phyloP scores from a whole-genome alignment of 2,329 filamentous ascomycete genomes.

The Aspergillus sp. region DNA sequence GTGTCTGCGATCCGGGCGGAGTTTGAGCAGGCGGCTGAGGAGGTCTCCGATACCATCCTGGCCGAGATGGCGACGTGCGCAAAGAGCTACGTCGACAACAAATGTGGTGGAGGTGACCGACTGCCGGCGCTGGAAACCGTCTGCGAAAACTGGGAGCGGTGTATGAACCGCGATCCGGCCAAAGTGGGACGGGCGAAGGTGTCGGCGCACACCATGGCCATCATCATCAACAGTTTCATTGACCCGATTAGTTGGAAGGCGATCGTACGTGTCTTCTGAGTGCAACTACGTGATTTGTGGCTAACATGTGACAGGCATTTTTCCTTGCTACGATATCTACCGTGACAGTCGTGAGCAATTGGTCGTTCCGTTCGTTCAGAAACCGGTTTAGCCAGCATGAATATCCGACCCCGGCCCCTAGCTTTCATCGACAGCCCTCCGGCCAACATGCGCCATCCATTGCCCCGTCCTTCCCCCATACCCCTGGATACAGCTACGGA shows the following conservation, averaged over 20 bases:
- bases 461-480: slow-evolving; percentile 25
- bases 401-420: slow-evolving; percentile 22
- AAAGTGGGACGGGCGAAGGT: slow-evolving; percentile 77
- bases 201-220: slow-evolving; percentile 81
- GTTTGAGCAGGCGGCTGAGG: slow-evolving; percentile 68
- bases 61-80: slow-evolving; percentile 72
- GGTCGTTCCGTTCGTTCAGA: slow-evolving; percentile 57
- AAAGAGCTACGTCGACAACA: slow-evolving; percentile 71
- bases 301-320: slow-evolving; percentile 32
- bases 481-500: slow-evolving; percentile 24
- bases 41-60: slow-evolving; percentile 66
- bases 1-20: slow-evolving; percentile 71
- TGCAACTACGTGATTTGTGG: background rate
- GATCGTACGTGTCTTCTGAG: slow-evolving; percentile 51
- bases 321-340: slow-evolving; percentile 42
- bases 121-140: slow-evolving; percentile 70
- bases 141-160: slow-evolving; percentile 80
- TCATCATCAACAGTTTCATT: slow-evolving; percentile 91
- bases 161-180: slow-evolving; percentile 81
- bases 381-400: slow-evolving; percentile 33
- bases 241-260: slow-evolving; percentile 86
- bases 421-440: slow-evolving; percentile 22
- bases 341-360: slow-evolving; percentile 58
- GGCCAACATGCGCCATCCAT: slow-evolving; percentile 21
- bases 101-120: slow-evolving; percentile 65